phyloP scores from a whole-genome alignment of 352 stramenopile species.

The Globisporangium nunn region DNA sequence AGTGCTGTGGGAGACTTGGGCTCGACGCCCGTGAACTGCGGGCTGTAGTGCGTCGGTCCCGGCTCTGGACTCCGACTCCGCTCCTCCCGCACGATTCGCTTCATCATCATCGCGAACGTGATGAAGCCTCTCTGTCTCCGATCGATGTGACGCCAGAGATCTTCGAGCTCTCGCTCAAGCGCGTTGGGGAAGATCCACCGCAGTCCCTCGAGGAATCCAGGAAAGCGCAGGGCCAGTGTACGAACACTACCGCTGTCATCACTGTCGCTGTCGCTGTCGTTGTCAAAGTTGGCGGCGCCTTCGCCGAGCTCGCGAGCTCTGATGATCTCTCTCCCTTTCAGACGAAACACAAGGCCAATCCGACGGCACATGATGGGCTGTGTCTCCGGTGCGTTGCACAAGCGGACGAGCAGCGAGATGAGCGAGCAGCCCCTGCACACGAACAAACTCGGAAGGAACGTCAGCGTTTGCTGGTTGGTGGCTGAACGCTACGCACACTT shows the following conservation, averaged over 20 bases:
- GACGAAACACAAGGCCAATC: slow-evolving; percentile 42
- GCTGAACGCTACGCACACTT: no score
- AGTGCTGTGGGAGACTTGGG: slow-evolving; percentile 28
- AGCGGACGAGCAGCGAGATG: slow-evolving; percentile 35
- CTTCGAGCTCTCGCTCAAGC: slow-evolving; percentile 43
- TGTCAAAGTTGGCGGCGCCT: neutral
- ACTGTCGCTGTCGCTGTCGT: neutral
- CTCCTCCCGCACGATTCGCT: slow-evolving; percentile 14
- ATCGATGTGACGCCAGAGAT: slow-evolving; percentile 37
- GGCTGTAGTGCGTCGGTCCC: slow-evolving; percentile 61
- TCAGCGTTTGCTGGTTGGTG: no score
- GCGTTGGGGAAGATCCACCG: slow-evolving; percentile 49
- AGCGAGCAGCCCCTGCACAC: slow-evolving; percentile 26
- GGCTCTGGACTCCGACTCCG: slow-evolving; percentile 49
- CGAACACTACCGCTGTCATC: neutral
- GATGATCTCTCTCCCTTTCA: slow-evolving; percentile 15
- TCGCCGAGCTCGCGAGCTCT: slow-evolving; percentile 5
- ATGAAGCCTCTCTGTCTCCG: slow-evolving; percentile 10
- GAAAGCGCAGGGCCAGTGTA: slow-evolving; percentile 18
- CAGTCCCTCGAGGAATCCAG: slow-evolving; percentile 32
- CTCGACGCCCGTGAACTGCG: slow-evolving; percentile 36
- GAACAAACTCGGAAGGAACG: neutral
- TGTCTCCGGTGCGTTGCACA: slow-evolving; percentile 42
- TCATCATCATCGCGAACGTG: slow-evolving; percentile 16
- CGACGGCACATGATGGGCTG: slow-evolving; percentile 48